These are phyloP conservation scores for Neocallimastix lanati DNA, from an alignment of 192 early-diverging fungal genomes.

Conservation along the genomic window DNA sequence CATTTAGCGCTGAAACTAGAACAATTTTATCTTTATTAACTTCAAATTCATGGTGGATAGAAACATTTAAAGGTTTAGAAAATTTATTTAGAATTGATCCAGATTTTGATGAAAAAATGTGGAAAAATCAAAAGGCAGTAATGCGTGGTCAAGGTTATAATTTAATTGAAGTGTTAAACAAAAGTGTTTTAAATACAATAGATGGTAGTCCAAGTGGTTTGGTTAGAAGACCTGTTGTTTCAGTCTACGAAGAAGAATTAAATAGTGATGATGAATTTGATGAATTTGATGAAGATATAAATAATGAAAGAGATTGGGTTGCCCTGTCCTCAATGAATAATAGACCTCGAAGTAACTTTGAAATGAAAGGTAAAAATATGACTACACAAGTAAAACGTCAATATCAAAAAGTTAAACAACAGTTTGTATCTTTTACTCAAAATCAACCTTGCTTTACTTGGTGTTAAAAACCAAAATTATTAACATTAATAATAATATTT, in stretches of 20 bases:
- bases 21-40: slow-evolving; percentile 49
- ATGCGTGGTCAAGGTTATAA: slow-evolving; percentile 77
- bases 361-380: background rate
- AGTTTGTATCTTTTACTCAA: background rate
- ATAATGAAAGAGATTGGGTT: background rate
- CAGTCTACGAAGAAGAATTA: slow-evolving; percentile 23
- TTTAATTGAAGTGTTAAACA: slow-evolving; percentile 46
- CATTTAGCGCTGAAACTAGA: slow-evolving; percentile 55
- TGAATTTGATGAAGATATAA: background rate
- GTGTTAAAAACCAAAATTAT: background rate
- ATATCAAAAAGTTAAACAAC: background rate
- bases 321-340: background rate
- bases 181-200: slow-evolving; percentile 18
- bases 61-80: slow-evolving; percentile 47
- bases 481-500: too few species aligned
- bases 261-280: background rate
- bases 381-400: background rate
- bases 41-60: slow-evolving; percentile 57
- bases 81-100: slow-evolving; percentile 47
- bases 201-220: slow-evolving; percentile 20
- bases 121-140: slow-evolving; percentile 57
- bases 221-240: slow-evolving; percentile 21
- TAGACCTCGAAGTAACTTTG: background rate
- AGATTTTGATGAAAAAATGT: slow-evolving; percentile 68
- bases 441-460: background rate